phyloP scores from a whole-genome alignment of 371 early-diverging fungal genomes.

The Funneliformis caledonium region DNA sequence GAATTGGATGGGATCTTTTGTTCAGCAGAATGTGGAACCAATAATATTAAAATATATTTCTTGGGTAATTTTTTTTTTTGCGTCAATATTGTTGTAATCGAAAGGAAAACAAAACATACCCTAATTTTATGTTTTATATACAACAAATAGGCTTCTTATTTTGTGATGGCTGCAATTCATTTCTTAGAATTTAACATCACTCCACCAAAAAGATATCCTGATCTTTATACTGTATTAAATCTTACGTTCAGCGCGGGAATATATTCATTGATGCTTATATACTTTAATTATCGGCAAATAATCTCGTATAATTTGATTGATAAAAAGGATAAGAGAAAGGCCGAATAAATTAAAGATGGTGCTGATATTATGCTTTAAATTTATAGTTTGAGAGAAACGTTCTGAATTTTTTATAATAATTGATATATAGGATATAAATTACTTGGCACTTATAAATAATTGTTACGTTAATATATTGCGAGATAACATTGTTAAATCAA shows the following conservation, averaged over 20 bases:
- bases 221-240: slow-evolving; percentile 81
- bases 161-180: slow-evolving; percentile 64
- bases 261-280: slow-evolving; percentile 64
- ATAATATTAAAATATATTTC: slow-evolving; percentile 38
- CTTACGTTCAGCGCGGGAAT: slow-evolving; percentile 68
- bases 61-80: slow-evolving; percentile 41
- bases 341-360: neutral
- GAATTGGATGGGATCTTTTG: slow-evolving; percentile 65
- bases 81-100: neutral
- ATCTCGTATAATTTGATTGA: slow-evolving; percentile 30
- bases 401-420: neutral
- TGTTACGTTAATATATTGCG: neutral
- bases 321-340: slow-evolving; percentile 6
- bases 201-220: slow-evolving; percentile 77
- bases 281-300: slow-evolving; percentile 69
- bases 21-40: neutral
- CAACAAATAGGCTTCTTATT: slow-evolving; percentile 45
- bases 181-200: slow-evolving; percentile 58
- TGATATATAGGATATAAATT: neutral
- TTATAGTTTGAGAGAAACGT: neutral
- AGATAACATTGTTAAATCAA: neutral
- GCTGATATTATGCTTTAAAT: neutral
- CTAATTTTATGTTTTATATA: neutral
- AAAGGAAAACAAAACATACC: neutral
- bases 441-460: neutral